Evolutionary conservation across 2,329 filamentous ascomycete species (phyloP), one percentile per base, ranked within the genome.

Genomic region (Pseudogymnoascus sp.): DNA sequence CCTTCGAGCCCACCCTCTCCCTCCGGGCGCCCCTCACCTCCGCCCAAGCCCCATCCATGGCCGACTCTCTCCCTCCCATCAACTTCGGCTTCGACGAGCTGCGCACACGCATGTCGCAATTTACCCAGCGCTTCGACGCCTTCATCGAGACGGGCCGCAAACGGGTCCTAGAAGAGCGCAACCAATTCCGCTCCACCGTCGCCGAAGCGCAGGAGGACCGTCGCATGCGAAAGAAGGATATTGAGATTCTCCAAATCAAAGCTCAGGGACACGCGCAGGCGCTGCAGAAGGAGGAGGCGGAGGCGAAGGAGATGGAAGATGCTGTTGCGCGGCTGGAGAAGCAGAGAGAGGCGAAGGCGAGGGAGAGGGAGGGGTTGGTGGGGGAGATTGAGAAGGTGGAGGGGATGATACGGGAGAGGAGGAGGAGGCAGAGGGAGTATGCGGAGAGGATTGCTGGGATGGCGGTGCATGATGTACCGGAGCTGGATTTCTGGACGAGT

Each of bases 71-170:
- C 7, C 95, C 95, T 37, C 90, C 83, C 74, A 90, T 96, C 75
- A 92, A 96, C 76, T 97, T 99, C 75, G 92, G 92, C 64, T 97
- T 97, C 75, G 93, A 97, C 70, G 91, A 97, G 69, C 78, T 99
- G 73, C 93, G 93, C 76, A 91, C 93, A 72, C 90, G 92, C 76
- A 97, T 99, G 95, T 84, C 88, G 62, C 91, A 90, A 67, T 99
- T 99, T 74, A 97, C 90, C 0, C 83, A 86, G 7, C 89, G 86
- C 70, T 99, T 99, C 70, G 95, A 99, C 73, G 86, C 87, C 0
- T 97, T 97, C 70, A 97, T 99, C 67, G 93, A 96, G 72, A 87
- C 90, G 67, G 92, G 93, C 0, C 84, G 93, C 60, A 96, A 96
- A 76, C 86, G 90, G 62, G 91, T 97, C 0, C 76, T 97, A 6